These are phyloP conservation scores for Candolleomyces efflorescens DNA, from an alignment of 768 basidiomycete genomes.

Conservation along the genomic window DNA sequence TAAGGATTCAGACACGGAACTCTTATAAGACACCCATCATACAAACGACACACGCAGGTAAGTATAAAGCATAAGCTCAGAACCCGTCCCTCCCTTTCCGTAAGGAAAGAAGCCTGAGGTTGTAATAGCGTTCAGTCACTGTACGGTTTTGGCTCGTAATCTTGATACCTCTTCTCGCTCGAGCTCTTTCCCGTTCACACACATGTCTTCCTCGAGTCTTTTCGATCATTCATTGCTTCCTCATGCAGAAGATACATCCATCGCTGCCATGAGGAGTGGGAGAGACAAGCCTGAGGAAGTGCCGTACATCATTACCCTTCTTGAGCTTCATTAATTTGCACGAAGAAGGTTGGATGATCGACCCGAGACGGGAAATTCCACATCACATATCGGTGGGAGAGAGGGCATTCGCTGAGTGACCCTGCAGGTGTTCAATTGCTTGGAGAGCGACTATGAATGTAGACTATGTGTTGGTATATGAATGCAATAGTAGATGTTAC, in stretches of 20 bases:
- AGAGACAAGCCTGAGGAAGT: neutral
- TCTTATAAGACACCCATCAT: too few species aligned
- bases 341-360: neutral
- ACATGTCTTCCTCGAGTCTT: constrained; percentile 1
- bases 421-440: too few species aligned
- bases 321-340: neutral
- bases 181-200: neutral
- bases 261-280: neutral
- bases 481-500: constrained; percentile 1
- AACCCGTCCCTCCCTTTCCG: neutral
- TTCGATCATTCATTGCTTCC: constrained; percentile 2
- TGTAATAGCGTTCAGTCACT: too few species aligned
- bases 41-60: too few species aligned
- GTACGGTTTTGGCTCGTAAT: too few species aligned
- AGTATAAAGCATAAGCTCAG: neutral
- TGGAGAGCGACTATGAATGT: too few species aligned
- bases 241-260: neutral
- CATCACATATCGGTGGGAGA: neutral
- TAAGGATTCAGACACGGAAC: neutral
- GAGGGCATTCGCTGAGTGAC: too few species aligned
- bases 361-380: neutral
- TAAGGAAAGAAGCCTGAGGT: neutral
- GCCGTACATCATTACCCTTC: neutral
- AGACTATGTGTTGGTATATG: too few species aligned
- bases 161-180: too few species aligned